These are phyloP conservation scores for Carex myosuroides DNA, from an alignment of 176 grass and related monocot genomes.

Conservation along the genomic window DNA sequence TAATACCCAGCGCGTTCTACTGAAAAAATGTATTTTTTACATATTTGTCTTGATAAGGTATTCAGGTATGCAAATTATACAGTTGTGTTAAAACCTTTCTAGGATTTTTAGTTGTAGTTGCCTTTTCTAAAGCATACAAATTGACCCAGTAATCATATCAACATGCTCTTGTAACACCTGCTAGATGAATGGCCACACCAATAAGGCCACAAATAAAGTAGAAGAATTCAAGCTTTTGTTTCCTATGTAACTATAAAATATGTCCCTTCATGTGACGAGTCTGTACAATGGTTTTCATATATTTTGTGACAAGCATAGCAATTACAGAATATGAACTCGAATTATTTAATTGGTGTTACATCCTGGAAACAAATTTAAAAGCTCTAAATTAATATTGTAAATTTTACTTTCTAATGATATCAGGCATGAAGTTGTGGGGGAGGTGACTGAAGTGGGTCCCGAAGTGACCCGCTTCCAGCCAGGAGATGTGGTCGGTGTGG, in stretches of 20 bases:
- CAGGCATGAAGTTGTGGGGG: slow-evolving; percentile 93
- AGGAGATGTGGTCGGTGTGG: slow-evolving; percentile 66
- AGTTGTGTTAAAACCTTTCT: too few relatives aligned
- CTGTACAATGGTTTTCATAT: neutral
- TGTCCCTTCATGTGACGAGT: neutral
- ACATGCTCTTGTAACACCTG: neutral
- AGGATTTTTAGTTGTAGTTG: too few relatives aligned
- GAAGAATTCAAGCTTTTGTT: neutral
- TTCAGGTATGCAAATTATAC: too few relatives aligned
- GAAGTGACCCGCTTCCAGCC: slow-evolving; percentile 36
- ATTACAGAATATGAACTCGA: neutral
- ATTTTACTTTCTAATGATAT: neutral
- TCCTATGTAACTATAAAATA: neutral
- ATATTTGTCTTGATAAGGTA: too few relatives aligned
- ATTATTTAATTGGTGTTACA: neutral
- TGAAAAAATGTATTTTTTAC: neutral
- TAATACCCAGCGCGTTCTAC: neutral
- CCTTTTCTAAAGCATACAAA: too few relatives aligned
- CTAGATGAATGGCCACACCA: neutral
- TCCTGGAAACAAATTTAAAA: neutral
- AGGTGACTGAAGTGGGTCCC: slow-evolving; percentile 73
- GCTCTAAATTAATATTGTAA: neutral
- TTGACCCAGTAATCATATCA: too few relatives aligned
- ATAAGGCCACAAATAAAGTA: neutral
- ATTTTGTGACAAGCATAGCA: neutral